Base-by-base conservation (phyloP, 495 filamentous ascomycete genomes). In the Achaetomiella virescens region DNA sequence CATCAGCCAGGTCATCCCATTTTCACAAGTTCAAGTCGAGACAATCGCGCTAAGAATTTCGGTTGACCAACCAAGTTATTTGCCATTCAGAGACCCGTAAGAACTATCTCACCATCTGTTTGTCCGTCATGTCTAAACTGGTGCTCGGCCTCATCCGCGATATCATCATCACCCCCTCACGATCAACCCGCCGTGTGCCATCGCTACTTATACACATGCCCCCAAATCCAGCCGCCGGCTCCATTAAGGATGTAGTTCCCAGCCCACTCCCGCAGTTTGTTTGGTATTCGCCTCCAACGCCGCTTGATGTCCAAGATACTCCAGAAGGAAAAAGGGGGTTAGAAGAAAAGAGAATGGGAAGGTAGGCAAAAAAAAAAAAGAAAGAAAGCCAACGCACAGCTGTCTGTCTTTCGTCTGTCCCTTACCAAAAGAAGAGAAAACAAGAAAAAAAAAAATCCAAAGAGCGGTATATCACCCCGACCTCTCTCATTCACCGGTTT, bases 251-350 rank as follows among this genome's bases (percentile, higher is more conserved):
- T 35, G 42, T 45, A 45, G 21, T 10, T 5, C 45, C 45, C 45
- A 20, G 45, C 27, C 45, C 45, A 10, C 45, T 17, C 12, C n/a
- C n/a, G n/a, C n/a, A n/a, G n/a, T 25, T 24, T 45, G 42, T 36
- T 38, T 51, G 57, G 45, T 55, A 38, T 33, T 49, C 44, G 35
- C 44, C 55, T 20, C 33, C 55, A 67, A 67, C 65, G 62, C 65
- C 65, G 52, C 49, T 67, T n/a, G n/a, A n/a, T n/a, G n/a, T n/a
- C n/a, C 57, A 64, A 62, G 62, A 63, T 58, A 56, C 54, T 57
- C 54, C 52, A 48, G 17, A 35, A 22, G n/a, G n/a, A n/a, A n/a
- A n/a, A n/a, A n/a, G n/a, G n/a, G n/a, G n/a, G 51, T 49, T 57
- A 12, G 25, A 57, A 56, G 17, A 54, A 47, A 58, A 46, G 14